Evolutionary conservation across 2,329 filamentous ascomycete genomes (phyloP).

Genomic region (Botrytis paeoniae): DNA sequence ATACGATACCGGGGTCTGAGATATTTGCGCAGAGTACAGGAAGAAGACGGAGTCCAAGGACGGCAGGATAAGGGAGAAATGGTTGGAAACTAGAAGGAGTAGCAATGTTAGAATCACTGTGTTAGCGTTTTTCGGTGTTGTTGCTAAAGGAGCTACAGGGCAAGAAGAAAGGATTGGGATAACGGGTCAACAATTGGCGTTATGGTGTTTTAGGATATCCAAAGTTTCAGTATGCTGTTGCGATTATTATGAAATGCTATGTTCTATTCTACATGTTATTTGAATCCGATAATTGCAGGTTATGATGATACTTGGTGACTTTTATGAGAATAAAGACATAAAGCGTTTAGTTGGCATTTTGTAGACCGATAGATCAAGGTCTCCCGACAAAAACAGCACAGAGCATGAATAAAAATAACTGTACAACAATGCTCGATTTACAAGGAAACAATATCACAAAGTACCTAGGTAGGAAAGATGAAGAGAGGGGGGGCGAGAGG

Average conservation of each 20-base stretch:
- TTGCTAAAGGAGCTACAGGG: neutral
- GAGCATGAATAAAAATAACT: neutral
- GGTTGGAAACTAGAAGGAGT: neutral
- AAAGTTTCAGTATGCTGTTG: neutral
- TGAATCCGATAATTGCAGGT: neutral
- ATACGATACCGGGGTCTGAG: conserved; percentile 28
- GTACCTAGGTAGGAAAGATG: neutral
- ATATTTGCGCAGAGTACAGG: conserved; percentile 32
- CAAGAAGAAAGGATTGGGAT: neutral
- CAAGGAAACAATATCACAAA: neutral
- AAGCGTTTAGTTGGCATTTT: neutral
- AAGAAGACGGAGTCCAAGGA: conserved; percentile 36
- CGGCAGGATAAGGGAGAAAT: conserved; percentile 6
- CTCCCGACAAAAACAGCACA: neutral
- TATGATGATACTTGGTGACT: neutral
- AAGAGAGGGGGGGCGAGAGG: neutral
- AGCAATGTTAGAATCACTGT: neutral
- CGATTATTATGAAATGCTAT: neutral
- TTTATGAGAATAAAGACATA: neutral
- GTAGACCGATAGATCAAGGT: neutral
- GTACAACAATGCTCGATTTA: neutral
- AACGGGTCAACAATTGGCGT: neutral
- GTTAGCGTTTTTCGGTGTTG: neutral
- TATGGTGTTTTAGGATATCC: conserved; percentile 3
- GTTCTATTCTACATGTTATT: neutral